Conservation (phyloP, 306 rosid genomes). For the Acacia confusa region DNA sequence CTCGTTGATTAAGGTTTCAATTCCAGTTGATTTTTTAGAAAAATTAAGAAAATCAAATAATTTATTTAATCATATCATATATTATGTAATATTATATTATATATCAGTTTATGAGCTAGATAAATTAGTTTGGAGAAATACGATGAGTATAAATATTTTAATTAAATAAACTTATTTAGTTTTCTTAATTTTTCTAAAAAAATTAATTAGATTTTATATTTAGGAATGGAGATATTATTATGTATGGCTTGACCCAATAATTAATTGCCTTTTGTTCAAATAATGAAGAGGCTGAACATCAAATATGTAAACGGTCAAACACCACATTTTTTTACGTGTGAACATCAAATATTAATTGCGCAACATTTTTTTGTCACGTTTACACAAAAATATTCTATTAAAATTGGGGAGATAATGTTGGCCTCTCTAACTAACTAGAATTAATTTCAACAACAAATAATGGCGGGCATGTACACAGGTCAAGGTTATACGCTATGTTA, state of each 20-base stretch:
- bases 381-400: neutral
- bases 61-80: too few relatives aligned
- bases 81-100: too few relatives aligned
- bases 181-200: too few relatives aligned
- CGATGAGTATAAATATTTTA: too few relatives aligned
- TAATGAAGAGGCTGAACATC: too few relatives aligned
- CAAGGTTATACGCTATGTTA: neutral
- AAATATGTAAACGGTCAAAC: neutral
- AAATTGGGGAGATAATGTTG: neutral
- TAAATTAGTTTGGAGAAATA: too few relatives aligned
- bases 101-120: too few relatives aligned
- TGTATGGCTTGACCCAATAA: neutral
- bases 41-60: too few relatives aligned
- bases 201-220: too few relatives aligned
- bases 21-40: neutral
- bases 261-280: neutral
- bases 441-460: neutral
- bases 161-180: accelerated
- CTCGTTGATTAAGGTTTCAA: neutral
- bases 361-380: neutral
- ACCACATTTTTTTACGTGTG: neutral
- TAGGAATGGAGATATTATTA: too few relatives aligned
- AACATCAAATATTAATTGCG: neutral
- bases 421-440: neutral
- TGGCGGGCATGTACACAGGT: neutral